Evolutionary conservation across 78 protist species (phyloP), one percentile per base, ranked within the genome.

Genomic region (Chrysochromulina tobinii): DNA sequence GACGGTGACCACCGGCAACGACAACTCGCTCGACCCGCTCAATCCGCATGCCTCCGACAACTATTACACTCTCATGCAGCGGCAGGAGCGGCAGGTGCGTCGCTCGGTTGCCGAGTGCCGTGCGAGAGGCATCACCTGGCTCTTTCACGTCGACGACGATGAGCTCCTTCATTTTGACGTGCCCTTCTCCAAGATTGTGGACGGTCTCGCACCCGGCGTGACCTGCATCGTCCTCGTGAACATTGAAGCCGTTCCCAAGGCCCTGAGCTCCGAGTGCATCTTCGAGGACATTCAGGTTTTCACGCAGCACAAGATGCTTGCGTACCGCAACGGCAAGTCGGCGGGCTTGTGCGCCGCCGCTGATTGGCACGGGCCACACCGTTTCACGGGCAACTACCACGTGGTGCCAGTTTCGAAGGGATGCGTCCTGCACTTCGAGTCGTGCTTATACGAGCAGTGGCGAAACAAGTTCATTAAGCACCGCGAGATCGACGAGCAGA

Each of bases 91-190:
- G 55, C 83, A 73, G 51, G 83, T 73, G 11, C 23, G 72, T 12
- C 72, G 72, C 23, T 69, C 79, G 54, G 27, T 69, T 2, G 79
- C 79, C 9, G 11, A 7, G 53, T 1, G 21, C 21, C 48, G 79
- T 7, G 25, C 8, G 79, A 25, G 8, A 20, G 79, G 79, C 54
- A 69, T 69, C 79, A 21, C 25, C 21, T 69, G 79, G 79, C 79
- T 69, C 21, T 69, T 69, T 53, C 79, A 69, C 79, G 53, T 69
- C 53, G 79, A 69, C 79, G 79, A 69, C 79, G 79, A 69, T 7
- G 79, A 69, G 79, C 53, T 69, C 20, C 23, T 69, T 14, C 14
- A 25, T 11, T 20, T 69, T 3, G 73, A 67, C 73, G 17, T 23
- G 73, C 73, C 73, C 38, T 67, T 67, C 73, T 3, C 38, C 48